Conservation (phyloP, 176 grass and related monocot species). For the Avena atlantica region DNA sequence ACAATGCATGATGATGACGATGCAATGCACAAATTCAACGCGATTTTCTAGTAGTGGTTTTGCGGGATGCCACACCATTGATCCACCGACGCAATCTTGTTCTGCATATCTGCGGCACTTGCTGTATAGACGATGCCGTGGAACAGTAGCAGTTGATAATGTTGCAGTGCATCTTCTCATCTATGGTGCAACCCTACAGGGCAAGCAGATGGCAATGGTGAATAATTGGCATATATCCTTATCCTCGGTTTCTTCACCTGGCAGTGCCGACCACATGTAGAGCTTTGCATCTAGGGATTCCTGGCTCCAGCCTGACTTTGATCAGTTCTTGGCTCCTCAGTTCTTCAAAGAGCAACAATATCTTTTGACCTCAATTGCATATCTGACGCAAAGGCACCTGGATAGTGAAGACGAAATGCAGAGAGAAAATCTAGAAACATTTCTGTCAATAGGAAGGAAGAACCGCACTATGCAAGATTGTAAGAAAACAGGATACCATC, state of each 20-base stretch:
- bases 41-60: too few species aligned
- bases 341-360: constrained; percentile 14
- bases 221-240: constrained; percentile 53
- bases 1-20: too few species aligned
- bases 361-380: constrained; percentile 33
- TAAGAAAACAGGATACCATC: constrained; percentile 16
- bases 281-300: constrained; percentile 34
- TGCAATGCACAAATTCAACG: too few species aligned
- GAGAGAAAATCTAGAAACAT: constrained; percentile 10
- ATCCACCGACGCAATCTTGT: background rate
- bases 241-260: constrained; percentile 34
- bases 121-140: constrained; percentile 31
- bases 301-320: constrained; percentile 27
- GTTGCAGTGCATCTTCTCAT: constrained; percentile 19
- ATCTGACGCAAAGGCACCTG: constrained; percentile 13
- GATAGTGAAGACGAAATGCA: background rate
- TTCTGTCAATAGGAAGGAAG: background rate
- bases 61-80: too few species aligned
- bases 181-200: constrained; percentile 30
- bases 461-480: constrained; percentile 1
- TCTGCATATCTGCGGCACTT: constrained; percentile 35
- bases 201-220: constrained; percentile 35
- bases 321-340: constrained; percentile 49
- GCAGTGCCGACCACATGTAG: constrained; percentile 29
- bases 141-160: constrained; percentile 38